Conservation (phyloP, 768 basidiomycete species). For the Naganishia onofrii region DNA sequence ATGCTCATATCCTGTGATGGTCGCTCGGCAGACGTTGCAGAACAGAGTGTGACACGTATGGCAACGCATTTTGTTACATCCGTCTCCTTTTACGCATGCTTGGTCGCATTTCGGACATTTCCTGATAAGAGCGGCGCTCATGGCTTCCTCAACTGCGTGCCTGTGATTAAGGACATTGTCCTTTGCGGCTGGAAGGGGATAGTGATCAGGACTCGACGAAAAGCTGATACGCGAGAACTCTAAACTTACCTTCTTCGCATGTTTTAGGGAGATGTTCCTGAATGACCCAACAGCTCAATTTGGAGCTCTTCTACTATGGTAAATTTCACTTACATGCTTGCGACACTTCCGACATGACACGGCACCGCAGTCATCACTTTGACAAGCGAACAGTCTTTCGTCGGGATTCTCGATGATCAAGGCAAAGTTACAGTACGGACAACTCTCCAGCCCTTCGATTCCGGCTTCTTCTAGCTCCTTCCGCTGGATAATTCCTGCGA, state of each 20-base stretch:
- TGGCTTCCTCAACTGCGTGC: constrained; percentile 84
- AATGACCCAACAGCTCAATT: background rate
- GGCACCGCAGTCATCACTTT: constrained; percentile 62
- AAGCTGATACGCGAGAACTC: background rate
- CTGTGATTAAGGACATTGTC: constrained; percentile 71
- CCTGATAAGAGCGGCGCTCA: constrained; percentile 83
- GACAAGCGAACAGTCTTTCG: constrained; percentile 64
- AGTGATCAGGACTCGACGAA: background rate
- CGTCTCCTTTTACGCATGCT: constrained; percentile 54
- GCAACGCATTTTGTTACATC: constrained; percentile 77
- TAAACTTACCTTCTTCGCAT: constrained; percentile 41
- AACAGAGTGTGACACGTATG: constrained; percentile 65
- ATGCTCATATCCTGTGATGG: constrained; percentile 57
- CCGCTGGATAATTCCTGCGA: constrained; percentile 63
- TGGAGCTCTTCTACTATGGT: no score
- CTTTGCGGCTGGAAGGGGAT: constrained; percentile 48
- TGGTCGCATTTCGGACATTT: constrained; percentile 83
- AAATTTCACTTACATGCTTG: constrained; percentile 58
- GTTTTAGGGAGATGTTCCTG: constrained; percentile 53
- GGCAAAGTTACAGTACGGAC: constrained; percentile 85
- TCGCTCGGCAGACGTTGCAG: constrained; percentile 77
- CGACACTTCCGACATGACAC: constrained; percentile 79
- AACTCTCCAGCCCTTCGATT: constrained; percentile 77
- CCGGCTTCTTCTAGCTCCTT: constrained; percentile 76
- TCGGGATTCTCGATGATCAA: constrained; percentile 69